Evolutionary conservation across 805 yeast species (phyloP).

Genomic region (Scheffersomyces spartinae): DNA sequence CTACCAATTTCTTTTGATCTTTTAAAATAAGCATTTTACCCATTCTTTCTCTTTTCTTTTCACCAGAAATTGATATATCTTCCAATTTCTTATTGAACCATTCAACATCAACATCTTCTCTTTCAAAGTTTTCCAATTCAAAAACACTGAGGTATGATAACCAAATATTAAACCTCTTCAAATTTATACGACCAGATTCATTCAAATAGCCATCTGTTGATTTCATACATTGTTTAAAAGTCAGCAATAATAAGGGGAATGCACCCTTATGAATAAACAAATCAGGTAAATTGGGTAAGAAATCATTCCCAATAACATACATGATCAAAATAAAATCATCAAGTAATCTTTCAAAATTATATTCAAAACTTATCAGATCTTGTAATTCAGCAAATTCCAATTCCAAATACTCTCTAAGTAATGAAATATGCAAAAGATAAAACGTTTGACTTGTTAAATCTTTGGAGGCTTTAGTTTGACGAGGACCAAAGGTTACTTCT

Average conservation of each 20-base stretch:
- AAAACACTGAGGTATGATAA: constrained; percentile 63
- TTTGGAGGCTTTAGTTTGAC: constrained; percentile 22
- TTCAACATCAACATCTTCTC: constrained; percentile 69
- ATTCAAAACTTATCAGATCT: constrained; percentile 51
- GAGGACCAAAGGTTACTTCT: constrained; percentile 80
- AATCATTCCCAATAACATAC: constrained; percentile 96
- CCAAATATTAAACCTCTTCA: constrained; percentile 64
- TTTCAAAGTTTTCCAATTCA: constrained; percentile 80
- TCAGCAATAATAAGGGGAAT: constrained; percentile 79
- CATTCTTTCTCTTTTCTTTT: constrained; percentile 48
- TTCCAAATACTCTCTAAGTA: constrained; percentile 83
- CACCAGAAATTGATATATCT: constrained; percentile 64
- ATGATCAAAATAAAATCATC: constrained; percentile 89
- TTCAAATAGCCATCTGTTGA: constrained; percentile 76
- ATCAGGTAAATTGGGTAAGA: constrained; percentile 93
- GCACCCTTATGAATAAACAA: constrained; percentile 92
- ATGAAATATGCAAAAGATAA: constrained; percentile 69
- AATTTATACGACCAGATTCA: constrained; percentile 71
- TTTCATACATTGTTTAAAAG: constrained; percentile 73
- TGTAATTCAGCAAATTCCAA: constrained; percentile 71
- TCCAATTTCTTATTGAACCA: constrained; percentile 87
- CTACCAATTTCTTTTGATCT: constrained; percentile 67
- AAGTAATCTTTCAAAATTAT: constrained; percentile 76
- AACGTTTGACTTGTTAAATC: constrained; percentile 71
- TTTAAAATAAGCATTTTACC: constrained; percentile 57